These are phyloP conservation scores for Synchytrium microbalum DNA, from an alignment of 371 early-diverging fungal genomes.

Conservation along the genomic window DNA sequence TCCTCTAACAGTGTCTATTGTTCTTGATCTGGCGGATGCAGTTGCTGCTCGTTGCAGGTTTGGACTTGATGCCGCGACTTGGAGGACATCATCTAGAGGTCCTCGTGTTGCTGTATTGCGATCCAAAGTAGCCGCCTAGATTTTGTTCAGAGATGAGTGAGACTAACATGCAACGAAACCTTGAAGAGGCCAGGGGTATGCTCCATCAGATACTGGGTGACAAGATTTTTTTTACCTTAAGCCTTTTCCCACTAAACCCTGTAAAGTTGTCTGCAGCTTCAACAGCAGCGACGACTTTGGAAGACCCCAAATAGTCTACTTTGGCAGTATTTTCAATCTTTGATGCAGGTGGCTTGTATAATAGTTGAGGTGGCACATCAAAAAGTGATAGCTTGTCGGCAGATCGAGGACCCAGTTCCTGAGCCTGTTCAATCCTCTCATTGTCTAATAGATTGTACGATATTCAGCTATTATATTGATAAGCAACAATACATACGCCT, in stretches of 20 bases:
- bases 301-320: conserved; percentile 68
- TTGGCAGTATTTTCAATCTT: conserved; percentile 70
- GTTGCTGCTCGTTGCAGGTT: neutral
- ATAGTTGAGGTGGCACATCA: conserved; percentile 13
- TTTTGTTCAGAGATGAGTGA: no score
- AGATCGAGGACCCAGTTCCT: conserved; percentile 15
- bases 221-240: no score
- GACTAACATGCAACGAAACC: no score
- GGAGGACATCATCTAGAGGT: neutral
- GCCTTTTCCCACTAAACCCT: conserved; percentile 48
- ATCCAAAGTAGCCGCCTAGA: neutral
- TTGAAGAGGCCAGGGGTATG: no score
- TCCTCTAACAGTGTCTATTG: neutral
- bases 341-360: conserved; percentile 61
- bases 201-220: no score
- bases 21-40: neutral
- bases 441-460: neutral
- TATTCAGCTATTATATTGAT: neutral
- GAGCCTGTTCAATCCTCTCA: neutral
- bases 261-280: conserved; percentile 49
- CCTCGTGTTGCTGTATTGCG: neutral
- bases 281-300: conserved; percentile 64
- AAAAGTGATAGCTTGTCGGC: conserved; percentile 16
- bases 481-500: conserved; percentile 23
- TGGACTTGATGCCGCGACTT: neutral